Evolutionary conservation across 768 basidiomycete genomes (phyloP), one percentile per base, ranked within the genome.

Genomic region (Termitomyces sp.): DNA sequence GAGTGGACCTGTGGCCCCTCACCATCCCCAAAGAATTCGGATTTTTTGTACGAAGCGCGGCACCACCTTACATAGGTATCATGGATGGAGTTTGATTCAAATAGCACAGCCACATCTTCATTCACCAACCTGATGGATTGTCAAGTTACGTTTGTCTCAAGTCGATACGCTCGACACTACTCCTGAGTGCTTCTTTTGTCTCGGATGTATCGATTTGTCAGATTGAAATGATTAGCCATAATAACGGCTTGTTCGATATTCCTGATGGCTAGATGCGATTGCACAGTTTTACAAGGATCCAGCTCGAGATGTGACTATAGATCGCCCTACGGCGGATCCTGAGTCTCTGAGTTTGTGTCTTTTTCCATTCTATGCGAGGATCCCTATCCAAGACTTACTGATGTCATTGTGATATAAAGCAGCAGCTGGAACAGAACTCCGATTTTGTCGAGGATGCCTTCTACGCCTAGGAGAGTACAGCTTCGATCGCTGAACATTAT

Each of bases 401-500:
- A 53, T 60, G 57, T 11, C 50, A 30, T 21, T n/a, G 28, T 45
- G 44, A 42, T 61, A 64, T 64, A 64, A 64, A 61, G 62, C 51
- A 56, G 43, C 41, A 45, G n/a, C 28, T 46, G 33, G 50, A 43
- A 60, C 21, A 50, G 37, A 53, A 40, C 44, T 44, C 50, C 31
- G 44, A 56, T 51, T 23, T 41, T 45, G 44, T 50, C 56, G 49
- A 30, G 28, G 37, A 66, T 66, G 65, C 53, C 65, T 47, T 63
- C 62, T 59, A 69, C 74, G 54, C 71, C 78, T 64, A 75, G 71
- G 71, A 75, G 73, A 61, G 72, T 79, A 31, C 79, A 75, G 63
- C 78, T 73, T 59, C 73, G 73, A 60, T 77, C 77, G 62, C 62
- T 77, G 63, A 73, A 71, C 53, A 68, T 82, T 61, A 78, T 77